Conservation (phyloP, 1,139 yeast species). For the Keqinozyma sinolaborantium region DNA sequence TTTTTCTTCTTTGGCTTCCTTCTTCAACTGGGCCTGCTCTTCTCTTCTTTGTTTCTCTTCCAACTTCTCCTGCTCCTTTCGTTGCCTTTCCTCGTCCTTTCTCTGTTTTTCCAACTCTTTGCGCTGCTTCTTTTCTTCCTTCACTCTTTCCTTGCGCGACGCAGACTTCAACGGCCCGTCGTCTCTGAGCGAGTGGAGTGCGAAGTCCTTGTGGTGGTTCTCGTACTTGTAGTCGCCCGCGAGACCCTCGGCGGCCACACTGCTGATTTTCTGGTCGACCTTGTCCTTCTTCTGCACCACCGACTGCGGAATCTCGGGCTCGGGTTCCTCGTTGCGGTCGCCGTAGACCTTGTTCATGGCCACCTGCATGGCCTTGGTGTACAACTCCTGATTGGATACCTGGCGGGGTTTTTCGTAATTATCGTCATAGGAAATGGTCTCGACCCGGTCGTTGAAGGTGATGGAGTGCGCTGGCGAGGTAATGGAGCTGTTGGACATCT, state of each 20-base stretch:
- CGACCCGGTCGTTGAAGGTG: conserved; percentile 37
- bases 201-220: conserved; percentile 38
- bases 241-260: conserved; percentile 21
- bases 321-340: not conserved
- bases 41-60: conserved; percentile 10
- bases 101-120: conserved; percentile 15
- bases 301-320: conserved; percentile 1
- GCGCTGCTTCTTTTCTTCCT: conserved; percentile 26
- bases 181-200: conserved; percentile 35
- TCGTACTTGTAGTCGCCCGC: conserved; percentile 28
- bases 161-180: conserved; percentile 9
- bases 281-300: conserved; percentile 9
- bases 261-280: conserved; percentile 12
- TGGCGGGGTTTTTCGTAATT: conserved; percentile 5
- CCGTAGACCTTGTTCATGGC: conserved; percentile 43
- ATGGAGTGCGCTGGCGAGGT: conserved; percentile 29
- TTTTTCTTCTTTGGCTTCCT: conserved; percentile 8
- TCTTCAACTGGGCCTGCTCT: conserved; percentile 7
- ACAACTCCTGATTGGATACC: conserved; percentile 16
- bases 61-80: conserved; percentile 9
- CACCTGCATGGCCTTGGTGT: conserved; percentile 38
- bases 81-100: conserved; percentile 13
- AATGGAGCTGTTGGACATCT: conserved; percentile 8
- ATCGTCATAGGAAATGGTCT: conserved; percentile 31
- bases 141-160: conserved; percentile 28